Percentiles rank a stretch among this genome's conserved stretches.
Conservation (phyloP, 345 rosid species). For the Gossypium rotundifolium region DNA sequence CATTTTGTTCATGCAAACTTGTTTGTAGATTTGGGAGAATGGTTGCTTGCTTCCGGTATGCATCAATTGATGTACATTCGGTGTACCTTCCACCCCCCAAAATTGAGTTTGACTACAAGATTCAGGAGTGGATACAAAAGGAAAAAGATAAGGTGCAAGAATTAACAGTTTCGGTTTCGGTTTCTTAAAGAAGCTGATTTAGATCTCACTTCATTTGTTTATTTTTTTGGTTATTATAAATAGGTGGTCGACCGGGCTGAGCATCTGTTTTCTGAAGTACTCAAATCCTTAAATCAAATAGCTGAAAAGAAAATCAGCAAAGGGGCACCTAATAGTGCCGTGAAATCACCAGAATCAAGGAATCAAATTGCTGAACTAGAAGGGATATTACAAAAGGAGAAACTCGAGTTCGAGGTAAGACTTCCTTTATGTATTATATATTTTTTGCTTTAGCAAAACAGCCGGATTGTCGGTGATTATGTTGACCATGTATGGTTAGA, state of each 20-base stretch:
- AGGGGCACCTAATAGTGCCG: slow-evolving; percentile 14
- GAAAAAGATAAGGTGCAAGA: slow-evolving; percentile 64
- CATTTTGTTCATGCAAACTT: background rate
- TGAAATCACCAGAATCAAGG: slow-evolving; percentile 32
- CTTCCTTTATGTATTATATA: background rate
- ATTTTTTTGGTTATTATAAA: slow-evolving; percentile 11
- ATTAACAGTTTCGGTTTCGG: slow-evolving; percentile 6
- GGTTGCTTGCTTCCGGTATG: slow-evolving; percentile 98
- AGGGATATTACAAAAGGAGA: slow-evolving; percentile 64
- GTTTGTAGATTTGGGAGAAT: slow-evolving; percentile 76
- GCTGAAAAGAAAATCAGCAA: slow-evolving; percentile 31
- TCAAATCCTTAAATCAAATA: slow-evolving; percentile 54
- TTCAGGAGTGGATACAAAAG: slow-evolving; percentile 76
- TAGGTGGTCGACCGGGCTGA: slow-evolving; percentile 70
- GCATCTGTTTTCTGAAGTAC: slow-evolving; percentile 77
- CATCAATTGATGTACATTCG: slow-evolving; percentile 81
- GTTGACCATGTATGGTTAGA: background rate
- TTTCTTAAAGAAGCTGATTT: background rate
- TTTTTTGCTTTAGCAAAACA: background rate
- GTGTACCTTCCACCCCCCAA: slow-evolving; percentile 83
- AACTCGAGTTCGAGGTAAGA: slow-evolving; percentile 68
- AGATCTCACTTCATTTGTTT: slow-evolving; percentile 6
- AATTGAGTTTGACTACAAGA: slow-evolving; percentile 61
- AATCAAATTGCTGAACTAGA: slow-evolving; percentile 55
- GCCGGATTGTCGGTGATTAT: too few relatives aligned